phyloP scores from a whole-genome alignment of 176 grass and related monocot genomes.

The Musa schizocarpa region DNA sequence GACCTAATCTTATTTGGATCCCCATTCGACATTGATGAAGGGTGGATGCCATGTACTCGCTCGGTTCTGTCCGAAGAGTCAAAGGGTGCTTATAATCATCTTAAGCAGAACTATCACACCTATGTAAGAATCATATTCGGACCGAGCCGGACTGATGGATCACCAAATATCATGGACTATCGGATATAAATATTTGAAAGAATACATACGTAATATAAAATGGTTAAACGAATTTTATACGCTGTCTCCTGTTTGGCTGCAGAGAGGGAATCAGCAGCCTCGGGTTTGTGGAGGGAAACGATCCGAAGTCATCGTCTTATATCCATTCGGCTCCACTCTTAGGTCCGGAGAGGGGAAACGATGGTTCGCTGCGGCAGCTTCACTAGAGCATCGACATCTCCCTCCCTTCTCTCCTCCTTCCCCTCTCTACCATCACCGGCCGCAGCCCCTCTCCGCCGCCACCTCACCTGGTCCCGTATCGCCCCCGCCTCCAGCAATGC shows the following conservation, averaged over 20 bases:
- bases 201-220: too few species aligned
- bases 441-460: neutral
- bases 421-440: neutral
- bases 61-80: too few species aligned
- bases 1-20: too few species aligned
- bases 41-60: too few species aligned
- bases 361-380: neutral
- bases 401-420: neutral
- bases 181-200: too few species aligned
- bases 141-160: too few species aligned
- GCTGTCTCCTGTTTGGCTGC: neutral
- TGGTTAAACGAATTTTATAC: too few species aligned
- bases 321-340: neutral
- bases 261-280: neutral
- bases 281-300: neutral
- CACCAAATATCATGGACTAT: too few species aligned
- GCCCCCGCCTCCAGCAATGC: neutral
- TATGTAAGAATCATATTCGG: too few species aligned
- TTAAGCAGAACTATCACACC: too few species aligned
- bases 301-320: neutral
- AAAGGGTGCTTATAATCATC: too few species aligned
- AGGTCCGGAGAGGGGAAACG: neutral
- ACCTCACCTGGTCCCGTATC: neutral
- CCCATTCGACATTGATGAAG: too few species aligned
- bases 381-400: neutral